phyloP scores from a whole-genome alignment of 2,329 filamentous ascomycete species.

The Beauveria medogensis region DNA sequence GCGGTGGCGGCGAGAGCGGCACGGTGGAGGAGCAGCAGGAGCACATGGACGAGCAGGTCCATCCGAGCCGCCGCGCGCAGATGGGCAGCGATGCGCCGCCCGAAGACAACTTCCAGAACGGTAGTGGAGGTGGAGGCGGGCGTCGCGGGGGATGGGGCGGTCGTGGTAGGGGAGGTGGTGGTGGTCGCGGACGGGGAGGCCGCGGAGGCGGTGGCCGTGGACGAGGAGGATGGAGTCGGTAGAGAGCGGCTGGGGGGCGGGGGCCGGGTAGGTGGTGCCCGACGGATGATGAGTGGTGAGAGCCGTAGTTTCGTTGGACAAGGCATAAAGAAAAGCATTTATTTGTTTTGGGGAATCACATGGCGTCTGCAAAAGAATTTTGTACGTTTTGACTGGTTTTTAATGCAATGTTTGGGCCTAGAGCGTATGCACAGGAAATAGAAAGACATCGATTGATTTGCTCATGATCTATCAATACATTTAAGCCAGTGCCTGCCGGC shows the following conservation, averaged over 20 bases:
- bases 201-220: constrained; percentile 3
- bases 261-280: no score
- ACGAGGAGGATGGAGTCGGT: neutral
- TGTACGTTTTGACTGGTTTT: neutral
- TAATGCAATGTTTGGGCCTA: neutral
- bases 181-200: constrained; percentile 2
- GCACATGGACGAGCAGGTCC: constrained; percentile 33
- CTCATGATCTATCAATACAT: neutral
- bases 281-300: no score
- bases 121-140: neutral
- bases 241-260: neutral
- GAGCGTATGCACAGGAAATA: neutral
- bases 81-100: constrained; percentile 18
- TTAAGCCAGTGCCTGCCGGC: no score
- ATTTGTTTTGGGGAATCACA: neutral
- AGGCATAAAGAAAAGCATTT: constrained; percentile 7
- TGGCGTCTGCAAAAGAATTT: neutral
- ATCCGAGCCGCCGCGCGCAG: constrained; percentile 41
- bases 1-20: constrained; percentile 16
- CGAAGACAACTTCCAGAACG: neutral
- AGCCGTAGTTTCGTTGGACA: neutral
- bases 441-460: neutral
- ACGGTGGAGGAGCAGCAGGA: constrained; percentile 19
- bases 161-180: neutral
- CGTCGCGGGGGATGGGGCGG: constrained; percentile 3